Conservation (phyloP, 768 basidiomycete species). For the Lactifluus volemus region DNA sequence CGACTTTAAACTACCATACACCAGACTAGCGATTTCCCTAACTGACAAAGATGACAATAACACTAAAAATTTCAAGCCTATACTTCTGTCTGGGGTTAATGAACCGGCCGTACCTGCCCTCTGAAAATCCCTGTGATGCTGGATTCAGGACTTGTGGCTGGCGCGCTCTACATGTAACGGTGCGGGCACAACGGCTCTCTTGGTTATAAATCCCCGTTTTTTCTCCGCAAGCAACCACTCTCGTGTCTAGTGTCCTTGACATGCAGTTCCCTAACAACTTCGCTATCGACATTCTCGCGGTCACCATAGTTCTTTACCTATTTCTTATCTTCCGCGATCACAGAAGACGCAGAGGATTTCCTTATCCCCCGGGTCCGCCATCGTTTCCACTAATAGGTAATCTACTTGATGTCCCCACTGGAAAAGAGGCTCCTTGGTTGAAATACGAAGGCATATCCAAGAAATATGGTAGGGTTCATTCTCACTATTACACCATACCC, state of each 20-base stretch:
- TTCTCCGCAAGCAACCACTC: background rate
- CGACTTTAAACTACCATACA: too few relatives aligned
- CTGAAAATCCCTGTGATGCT: too few relatives aligned
- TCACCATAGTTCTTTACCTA: background rate
- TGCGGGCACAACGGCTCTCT: too few relatives aligned
- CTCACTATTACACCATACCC: too few relatives aligned
- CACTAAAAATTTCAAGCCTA: too few relatives aligned
- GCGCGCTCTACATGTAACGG: too few relatives aligned
- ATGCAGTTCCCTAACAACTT: background rate
- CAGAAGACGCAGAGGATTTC: background rate
- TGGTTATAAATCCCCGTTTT: background rate
- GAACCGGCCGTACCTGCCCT: too few relatives aligned
- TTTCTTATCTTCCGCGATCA: background rate
- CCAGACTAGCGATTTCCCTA: too few relatives aligned
- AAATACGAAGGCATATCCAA: background rate
- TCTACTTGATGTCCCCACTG: background rate
- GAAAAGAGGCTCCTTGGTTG: background rate
- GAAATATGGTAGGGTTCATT: background rate
- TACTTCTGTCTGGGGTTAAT: too few relatives aligned
- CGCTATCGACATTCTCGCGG: background rate
- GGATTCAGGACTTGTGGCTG: too few relatives aligned
- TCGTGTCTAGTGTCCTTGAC: background rate
- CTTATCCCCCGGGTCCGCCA: constrained; percentile 1
- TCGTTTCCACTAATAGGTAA: background rate
- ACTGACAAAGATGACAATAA: too few relatives aligned